Conservation (phyloP, 2,329 filamentous ascomycete species). For the Fonsecaea pugnacius region DNA sequence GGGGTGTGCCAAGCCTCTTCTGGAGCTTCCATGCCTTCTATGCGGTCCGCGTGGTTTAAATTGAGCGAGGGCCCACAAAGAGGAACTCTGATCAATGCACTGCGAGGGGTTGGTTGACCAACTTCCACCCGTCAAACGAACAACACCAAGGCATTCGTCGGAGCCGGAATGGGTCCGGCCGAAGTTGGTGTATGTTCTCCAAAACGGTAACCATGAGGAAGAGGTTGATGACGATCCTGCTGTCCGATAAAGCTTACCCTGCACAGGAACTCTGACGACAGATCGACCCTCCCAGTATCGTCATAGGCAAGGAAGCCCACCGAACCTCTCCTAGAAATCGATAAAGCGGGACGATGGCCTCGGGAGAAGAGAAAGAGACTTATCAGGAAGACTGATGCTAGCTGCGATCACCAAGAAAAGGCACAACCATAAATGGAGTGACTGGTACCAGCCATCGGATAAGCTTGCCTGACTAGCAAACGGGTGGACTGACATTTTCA, state of each 20-base stretch:
- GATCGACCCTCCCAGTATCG: neutral
- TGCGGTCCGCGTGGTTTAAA: constrained; percentile 3
- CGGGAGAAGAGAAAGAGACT: neutral
- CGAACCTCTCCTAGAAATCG: neutral
- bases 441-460: neutral
- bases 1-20: constrained; percentile 1
- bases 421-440: neutral
- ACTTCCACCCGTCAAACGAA: no score
- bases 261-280: neutral
- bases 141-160: neutral
- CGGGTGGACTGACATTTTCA: no score
- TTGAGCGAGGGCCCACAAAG: neutral
- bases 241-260: neutral
- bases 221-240: neutral
- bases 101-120: neutral
- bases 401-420: neutral
- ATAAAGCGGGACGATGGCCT: neutral
- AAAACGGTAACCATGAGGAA: neutral
- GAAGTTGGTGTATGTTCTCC: neutral
- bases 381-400: neutral
- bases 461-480: no score
- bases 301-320: neutral
- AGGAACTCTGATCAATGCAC: neutral
- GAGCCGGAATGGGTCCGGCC: neutral
- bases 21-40: constrained; percentile 22